phyloP scores from a whole-genome alignment of 495 filamentous ascomycete species.

The Staphylotrichum tortipilum region DNA sequence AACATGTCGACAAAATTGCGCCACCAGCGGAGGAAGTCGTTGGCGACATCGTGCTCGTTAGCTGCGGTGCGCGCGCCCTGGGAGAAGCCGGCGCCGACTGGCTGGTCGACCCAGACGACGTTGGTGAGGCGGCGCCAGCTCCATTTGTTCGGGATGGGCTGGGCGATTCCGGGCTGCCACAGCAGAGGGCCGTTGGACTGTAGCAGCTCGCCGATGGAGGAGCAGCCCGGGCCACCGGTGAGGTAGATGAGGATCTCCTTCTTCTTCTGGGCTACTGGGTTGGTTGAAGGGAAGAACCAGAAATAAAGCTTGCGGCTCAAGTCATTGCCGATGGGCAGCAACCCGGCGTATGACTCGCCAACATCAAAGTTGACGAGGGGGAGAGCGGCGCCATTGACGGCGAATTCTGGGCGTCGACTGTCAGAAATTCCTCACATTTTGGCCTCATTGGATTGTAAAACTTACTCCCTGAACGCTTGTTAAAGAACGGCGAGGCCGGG shows the following conservation, averaged over 20 bases:
- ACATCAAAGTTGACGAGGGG: conserved; percentile 71
- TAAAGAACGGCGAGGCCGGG: conserved; percentile 16
- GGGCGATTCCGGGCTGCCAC: conserved; percentile 53
- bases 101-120: conserved; percentile 64
- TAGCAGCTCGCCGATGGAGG: conserved; percentile 56
- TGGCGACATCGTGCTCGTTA: conserved; percentile 56
- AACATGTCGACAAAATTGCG: conserved; percentile 64
- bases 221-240: conserved; percentile 50
- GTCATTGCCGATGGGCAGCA: conserved; percentile 60
- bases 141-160: conserved; percentile 53
- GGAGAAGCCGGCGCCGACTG: conserved; percentile 67
- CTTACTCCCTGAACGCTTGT: conserved; percentile 8
- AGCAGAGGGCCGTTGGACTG: conserved; percentile 59
- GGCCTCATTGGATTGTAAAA: neutral
- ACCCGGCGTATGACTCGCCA: conserved; percentile 70
- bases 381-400: conserved; percentile 58
- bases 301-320: conserved; percentile 56
- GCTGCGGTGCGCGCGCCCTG: conserved; percentile 55
- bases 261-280: conserved; percentile 33
- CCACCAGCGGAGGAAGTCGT: conserved; percentile 65
- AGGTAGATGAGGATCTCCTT: conserved; percentile 65
- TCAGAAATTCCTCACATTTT: neutral
- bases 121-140: conserved; percentile 61
- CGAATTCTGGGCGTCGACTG: conserved; percentile 45
- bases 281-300: conserved; percentile 65